Evolutionary conservation across 2,329 filamentous ascomycete species (phyloP), one percentile per base, ranked within the genome.

Genomic region (Penicillium polonicum): DNA sequence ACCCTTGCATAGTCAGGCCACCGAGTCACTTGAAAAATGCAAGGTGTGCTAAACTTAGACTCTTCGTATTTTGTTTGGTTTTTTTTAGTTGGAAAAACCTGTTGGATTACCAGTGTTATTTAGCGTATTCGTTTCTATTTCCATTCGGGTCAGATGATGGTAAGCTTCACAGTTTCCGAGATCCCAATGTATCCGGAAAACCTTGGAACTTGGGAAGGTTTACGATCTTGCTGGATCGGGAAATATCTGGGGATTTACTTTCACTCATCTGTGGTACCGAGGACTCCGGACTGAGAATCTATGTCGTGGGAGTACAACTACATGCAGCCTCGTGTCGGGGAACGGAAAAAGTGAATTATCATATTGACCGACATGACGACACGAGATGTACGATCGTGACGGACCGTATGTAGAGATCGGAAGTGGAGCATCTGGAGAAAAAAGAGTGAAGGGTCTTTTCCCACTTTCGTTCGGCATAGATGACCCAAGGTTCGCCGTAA

Each of bases 41-140:
- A 66, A 65, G 64, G 60, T 63, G 63, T 65, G 43, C 64, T 66
- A 66, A 58, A 60, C 63, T 64, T 66, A 66, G 63, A 48, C 53
- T 46, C 46, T 45, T 48, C 41, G 54, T 54, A 19, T 46, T 49
- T 29, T 36, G 0, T 5, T 5, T 10, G 5, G n/a, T n/a, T 25
- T 15, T 38, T 31, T 29, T 19, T 10, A 31, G 10, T 10, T 35
- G 33, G 33, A 17, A 35, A 35, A 35, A 17, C 33, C 33, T 17
- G 15, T 7, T 35, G 15, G 33, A 17, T 35, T 35, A 17, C 33
- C 33, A 8, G 12, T 17, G 13, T 35, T 15, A 33, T 15, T 33
- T 7, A 17, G 13, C 7, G 17, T n/a, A n/a, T 44, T 29, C 8
- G 12, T 38, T 45, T 29, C 15, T 35, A 35, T 35, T 35, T 35